These are phyloP conservation scores for Nitzschia sp. DNA, from an alignment of 108 stramenopile species.

Conservation along the genomic window DNA sequence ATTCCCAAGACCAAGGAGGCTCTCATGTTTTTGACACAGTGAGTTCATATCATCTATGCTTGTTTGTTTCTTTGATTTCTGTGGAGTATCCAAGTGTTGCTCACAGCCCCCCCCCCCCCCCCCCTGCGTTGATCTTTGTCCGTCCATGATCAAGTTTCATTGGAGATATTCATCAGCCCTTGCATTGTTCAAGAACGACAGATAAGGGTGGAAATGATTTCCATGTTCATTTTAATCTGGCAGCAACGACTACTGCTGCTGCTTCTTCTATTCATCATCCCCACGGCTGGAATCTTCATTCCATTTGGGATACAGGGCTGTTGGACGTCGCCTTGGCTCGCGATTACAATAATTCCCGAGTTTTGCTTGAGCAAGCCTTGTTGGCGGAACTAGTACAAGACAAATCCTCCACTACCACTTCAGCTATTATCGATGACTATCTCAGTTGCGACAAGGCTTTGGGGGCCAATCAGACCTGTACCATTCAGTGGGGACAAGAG, in stretches of 20 bases:
- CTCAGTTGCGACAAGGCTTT: conserved; percentile 21
- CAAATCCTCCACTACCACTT: background rate
- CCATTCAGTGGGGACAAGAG: conserved; percentile 50
- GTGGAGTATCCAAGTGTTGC: background rate
- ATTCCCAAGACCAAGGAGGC: conserved; percentile 7
- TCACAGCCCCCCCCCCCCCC: background rate
- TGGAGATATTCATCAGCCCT: conserved; percentile 72
- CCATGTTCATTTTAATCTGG: conserved; percentile 42
- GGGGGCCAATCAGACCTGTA: conserved; percentile 20
- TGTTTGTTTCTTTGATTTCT: too few relatives aligned
- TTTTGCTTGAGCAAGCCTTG: conserved; percentile 26
- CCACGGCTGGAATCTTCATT: conserved; percentile 47
- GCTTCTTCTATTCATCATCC: conserved; percentile 10
- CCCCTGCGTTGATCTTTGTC: background rate
- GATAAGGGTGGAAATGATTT: conserved; percentile 66
- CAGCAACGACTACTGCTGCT: background rate
- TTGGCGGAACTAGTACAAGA: background rate
- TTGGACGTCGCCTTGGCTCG: conserved; percentile 41
- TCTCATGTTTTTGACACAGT: conserved; percentile 63
- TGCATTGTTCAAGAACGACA: conserved; percentile 46
- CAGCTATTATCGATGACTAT: conserved; percentile 6
- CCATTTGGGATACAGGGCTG: conserved; percentile 66
- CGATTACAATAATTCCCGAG: conserved; percentile 30
- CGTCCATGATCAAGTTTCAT: conserved; percentile 49
- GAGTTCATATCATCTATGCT: too few relatives aligned